Percentiles rank a stretch among this genome's conserved stretches.
Conservation (phyloP, 768 basidiomycete genomes). For the Leccinum subtestaceum region DNA sequence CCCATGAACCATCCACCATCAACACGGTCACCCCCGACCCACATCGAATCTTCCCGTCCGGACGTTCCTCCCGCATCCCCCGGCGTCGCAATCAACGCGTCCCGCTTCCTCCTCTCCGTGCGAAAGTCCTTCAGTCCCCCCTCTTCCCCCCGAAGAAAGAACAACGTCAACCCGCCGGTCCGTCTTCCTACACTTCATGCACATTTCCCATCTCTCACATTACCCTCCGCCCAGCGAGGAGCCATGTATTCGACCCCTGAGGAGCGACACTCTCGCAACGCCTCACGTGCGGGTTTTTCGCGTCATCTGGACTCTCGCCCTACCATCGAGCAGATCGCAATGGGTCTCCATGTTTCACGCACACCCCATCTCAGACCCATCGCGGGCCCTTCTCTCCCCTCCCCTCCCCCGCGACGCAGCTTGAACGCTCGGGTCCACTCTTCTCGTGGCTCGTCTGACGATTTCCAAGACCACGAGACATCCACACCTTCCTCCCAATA, state of each 20-base stretch:
- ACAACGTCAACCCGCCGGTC: slow-evolving; percentile 14
- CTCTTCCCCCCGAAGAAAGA: slow-evolving; percentile 21
- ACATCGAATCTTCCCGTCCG: slow-evolving; percentile 7
- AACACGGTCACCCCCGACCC: slow-evolving; percentile 12
- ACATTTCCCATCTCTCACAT: slow-evolving; percentile 7
- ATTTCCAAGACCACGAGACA: slow-evolving; percentile 24
- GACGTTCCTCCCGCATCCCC: slow-evolving; percentile 2
- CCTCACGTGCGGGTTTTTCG: slow-evolving; percentile 36
- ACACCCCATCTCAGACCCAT: slow-evolving; percentile 65
- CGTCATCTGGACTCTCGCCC: slow-evolving; percentile 49
- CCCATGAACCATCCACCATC: slow-evolving; percentile 17
- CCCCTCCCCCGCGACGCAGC: slow-evolving; percentile 16
- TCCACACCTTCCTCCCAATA: slow-evolving; percentile 22
- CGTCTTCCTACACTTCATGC: slow-evolving; percentile 5
- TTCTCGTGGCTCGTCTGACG: slow-evolving; percentile 16
- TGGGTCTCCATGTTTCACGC: slow-evolving; percentile 75
- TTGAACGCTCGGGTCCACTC: slow-evolving; percentile 31
- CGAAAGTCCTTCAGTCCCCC: slow-evolving; percentile 28
- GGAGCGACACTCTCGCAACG: slow-evolving; percentile 32
- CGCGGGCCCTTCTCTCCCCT: slow-evolving; percentile 16
- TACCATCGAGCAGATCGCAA: slow-evolving; percentile 73
- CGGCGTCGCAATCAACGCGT: slow-evolving; percentile 22
- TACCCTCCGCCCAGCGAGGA: slow-evolving; percentile 20
- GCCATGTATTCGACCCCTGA: slow-evolving; percentile 44
- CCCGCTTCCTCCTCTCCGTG: slow-evolving; percentile 31